Evolutionary conservation across 2,329 filamentous ascomycete genomes (phyloP), one percentile per base, ranked within the genome.

Genomic region (Triangularia setosa): DNA sequence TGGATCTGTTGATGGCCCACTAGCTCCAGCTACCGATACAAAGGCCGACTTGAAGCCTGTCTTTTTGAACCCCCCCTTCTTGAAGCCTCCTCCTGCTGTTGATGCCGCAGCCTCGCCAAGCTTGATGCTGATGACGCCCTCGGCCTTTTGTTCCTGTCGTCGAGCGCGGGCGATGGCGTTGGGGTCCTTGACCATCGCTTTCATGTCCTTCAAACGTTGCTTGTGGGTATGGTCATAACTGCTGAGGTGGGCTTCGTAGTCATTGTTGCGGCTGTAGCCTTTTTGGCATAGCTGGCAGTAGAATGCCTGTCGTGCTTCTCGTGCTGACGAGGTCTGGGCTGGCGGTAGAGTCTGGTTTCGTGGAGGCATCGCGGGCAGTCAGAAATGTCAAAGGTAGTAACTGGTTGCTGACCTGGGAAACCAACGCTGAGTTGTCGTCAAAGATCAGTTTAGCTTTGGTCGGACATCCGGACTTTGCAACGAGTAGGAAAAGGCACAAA

Each of bases 191-290:
- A 90, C 88, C 81, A 93, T 89, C 72, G 90, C 88, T 78, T 92
- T 92, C 90, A 94, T 93, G 72, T 95, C 91, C 77, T 92, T 91
- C 64, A 93, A 85, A 58, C 91, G 90, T 79, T 96, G 93, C 76
- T 93, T 93, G 78, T 99, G 95, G 71, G 91, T 91, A 78, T 99
- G 95, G 75, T 98, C 95, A 77, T 98, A 98, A 72, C 91, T 95
- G 68, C 88, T 88, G 63, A 97, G 91, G 76, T 99, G 95, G 7
- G 93, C 90, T 77, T 98, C 94, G 76, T 96, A 97, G 76, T 98
- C 94, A 74, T 96, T 94, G 84, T 96, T 94, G 63, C 95, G 92
- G 1, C 89, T 88, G 79, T 98, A 99, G 72, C 93, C 94, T 79
- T 98, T 98, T 68, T 90, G 88, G 81, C 95, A 98, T 62, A 98